A percentile compares a stretch with the other conserved stretches of the same genome.
Evolutionary conservation across 2,329 filamentous ascomycete species (phyloP).

Genomic region (Aspergillus cejpii): DNA sequence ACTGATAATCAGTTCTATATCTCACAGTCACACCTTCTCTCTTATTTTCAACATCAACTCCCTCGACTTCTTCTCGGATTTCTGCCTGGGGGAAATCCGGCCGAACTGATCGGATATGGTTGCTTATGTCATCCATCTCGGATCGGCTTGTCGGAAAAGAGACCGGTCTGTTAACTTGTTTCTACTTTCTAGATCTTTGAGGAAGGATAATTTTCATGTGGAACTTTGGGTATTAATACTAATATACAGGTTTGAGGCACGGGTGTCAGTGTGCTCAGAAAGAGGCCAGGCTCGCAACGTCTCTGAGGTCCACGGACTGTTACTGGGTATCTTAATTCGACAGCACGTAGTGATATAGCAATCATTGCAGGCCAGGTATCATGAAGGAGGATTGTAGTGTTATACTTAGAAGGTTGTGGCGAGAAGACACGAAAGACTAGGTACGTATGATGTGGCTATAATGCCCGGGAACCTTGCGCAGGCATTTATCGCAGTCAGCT

Average conservation of each 20-base stretch:
- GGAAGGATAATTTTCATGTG: too few relatives aligned
- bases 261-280: neutral
- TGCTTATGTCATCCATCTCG: conserved; percentile 22
- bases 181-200: too few relatives aligned
- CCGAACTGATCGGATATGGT: conserved; percentile 13
- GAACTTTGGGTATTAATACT: too few relatives aligned
- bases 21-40: neutral
- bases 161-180: too few relatives aligned
- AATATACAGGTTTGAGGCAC: too few relatives aligned
- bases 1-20: too few relatives aligned
- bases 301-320: neutral
- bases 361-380: conserved; percentile 3
- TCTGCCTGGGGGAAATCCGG: neutral
- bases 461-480: conserved; percentile 66
- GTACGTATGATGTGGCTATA: conserved; percentile 66
- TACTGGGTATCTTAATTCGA: neutral
- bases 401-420: neutral
- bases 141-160: conserved; percentile 15
- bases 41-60: neutral
- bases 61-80: neutral
- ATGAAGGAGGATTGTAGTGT: neutral
- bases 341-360: neutral
- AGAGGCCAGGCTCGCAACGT: neutral
- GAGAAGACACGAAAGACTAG: conserved; percentile 13
- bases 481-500: conserved; percentile 71